Percentiles rank a stretch among this genome's conserved stretches.
Conservation (phyloP, 148 eudicot species). For the Pharnaceum exiguum region DNA sequence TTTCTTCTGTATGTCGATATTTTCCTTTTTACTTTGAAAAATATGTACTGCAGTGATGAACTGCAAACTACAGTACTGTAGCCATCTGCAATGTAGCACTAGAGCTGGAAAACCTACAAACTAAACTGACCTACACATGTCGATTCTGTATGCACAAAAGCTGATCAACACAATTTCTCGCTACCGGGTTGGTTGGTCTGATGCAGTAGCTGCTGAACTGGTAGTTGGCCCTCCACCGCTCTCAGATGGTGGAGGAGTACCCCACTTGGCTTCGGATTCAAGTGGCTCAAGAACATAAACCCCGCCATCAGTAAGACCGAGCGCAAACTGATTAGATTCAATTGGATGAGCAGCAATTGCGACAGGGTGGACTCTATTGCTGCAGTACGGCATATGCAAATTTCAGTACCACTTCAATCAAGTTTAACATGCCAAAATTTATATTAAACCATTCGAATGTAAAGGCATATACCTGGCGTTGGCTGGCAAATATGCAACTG, state of each 20-base stretch:
- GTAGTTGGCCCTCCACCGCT: slow-evolving; percentile 46
- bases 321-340: slow-evolving; percentile 57
- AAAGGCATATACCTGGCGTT: slow-evolving; percentile 33
- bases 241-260: slow-evolving; percentile 35
- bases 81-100: background rate
- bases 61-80: background rate
- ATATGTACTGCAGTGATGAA: slow-evolving; percentile 5
- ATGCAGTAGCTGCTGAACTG: slow-evolving; percentile 30
- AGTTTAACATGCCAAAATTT: background rate
- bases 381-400: slow-evolving; percentile 11
- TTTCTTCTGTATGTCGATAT: background rate
- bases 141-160: slow-evolving; percentile 4
- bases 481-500: slow-evolving; percentile 48
- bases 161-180: background rate
- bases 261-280: slow-evolving; percentile 71
- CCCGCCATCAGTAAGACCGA: slow-evolving; percentile 73
- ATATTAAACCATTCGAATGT: background rate
- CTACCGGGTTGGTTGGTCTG: slow-evolving; percentile 41
- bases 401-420: background rate
- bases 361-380: slow-evolving; percentile 43
- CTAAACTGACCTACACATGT: slow-evolving; percentile 2
- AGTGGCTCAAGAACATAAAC: slow-evolving; percentile 67
- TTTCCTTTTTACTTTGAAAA: background rate
- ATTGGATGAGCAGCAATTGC: slow-evolving; percentile 67
- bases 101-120: slow-evolving; percentile 2